Conservation (phyloP, 495 filamentous ascomycete species). For the Trichoderma virens region DNA sequence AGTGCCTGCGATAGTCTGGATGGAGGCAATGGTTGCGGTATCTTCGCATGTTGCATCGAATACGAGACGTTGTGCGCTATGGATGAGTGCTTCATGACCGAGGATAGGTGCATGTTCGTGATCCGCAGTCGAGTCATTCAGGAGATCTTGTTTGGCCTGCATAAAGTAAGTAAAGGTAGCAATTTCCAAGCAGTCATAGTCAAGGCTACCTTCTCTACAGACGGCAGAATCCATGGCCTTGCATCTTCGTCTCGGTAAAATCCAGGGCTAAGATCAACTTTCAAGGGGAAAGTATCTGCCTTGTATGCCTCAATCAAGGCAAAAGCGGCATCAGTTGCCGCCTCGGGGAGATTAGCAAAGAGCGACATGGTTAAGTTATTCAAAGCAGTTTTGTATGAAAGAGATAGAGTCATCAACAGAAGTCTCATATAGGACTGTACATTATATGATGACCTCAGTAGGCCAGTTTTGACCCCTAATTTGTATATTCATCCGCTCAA, state of each 20-base stretch:
- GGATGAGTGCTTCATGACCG: neutral
- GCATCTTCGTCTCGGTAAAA: constrained; percentile 3
- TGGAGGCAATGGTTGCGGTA: constrained; percentile 14
- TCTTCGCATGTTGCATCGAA: neutral
- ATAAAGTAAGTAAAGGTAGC: neutral
- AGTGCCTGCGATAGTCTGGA: constrained; percentile 55
- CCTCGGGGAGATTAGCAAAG: neutral
- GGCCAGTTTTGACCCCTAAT: too few species aligned
- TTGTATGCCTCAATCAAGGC: neutral
- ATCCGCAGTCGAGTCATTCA: neutral
- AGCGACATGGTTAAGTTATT: neutral
- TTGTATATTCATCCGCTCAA: too few species aligned
- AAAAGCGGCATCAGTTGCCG: neutral
- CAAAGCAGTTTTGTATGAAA: neutral
- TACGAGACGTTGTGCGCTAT: neutral
- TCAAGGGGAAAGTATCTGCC: neutral
- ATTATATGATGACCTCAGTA: too few species aligned
- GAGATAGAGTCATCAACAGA: too few species aligned
- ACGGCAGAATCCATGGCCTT: constrained; percentile 4
- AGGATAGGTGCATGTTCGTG: neutral
- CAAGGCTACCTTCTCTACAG: neutral
- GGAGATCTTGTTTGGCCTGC: neutral
- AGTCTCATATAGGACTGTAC: too few species aligned
- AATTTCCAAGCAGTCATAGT: neutral
- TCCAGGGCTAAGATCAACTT: constrained; percentile 5